phyloP scores from a whole-genome alignment of 2,329 filamentous ascomycete species.

The Cordyceps cateniannulata region DNA sequence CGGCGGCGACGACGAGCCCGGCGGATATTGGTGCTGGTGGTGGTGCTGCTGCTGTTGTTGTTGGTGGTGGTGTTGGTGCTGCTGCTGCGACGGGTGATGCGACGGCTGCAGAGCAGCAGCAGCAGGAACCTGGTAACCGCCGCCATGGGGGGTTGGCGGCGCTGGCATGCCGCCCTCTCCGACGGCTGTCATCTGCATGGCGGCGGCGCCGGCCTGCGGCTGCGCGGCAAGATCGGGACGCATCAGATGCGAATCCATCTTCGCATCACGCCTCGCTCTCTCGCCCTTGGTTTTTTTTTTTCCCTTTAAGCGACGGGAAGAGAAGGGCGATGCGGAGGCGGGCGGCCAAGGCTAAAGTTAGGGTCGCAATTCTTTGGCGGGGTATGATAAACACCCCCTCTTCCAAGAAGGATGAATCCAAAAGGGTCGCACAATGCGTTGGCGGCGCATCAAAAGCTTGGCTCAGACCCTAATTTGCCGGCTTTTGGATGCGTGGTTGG shows the following conservation, averaged over 20 bases:
- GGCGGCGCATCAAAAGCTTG: too few species aligned
- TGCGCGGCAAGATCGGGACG: not conserved
- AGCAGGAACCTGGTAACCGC: not conserved
- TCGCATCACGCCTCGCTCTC: too few species aligned
- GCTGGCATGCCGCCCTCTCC: not conserved
- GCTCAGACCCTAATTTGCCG: too few species aligned
- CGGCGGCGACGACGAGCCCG: not conserved
- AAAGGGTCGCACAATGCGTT: too few species aligned
- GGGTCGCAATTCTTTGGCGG: too few species aligned
- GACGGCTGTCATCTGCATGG: not conserved
- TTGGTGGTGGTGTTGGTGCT: not conserved
- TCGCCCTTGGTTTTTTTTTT: not conserved
- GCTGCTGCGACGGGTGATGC: not conserved
- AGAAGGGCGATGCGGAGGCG: not conserved
- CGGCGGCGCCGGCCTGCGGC: not conserved
- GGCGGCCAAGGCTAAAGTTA: too few species aligned
- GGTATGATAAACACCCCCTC: too few species aligned
- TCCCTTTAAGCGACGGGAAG: not conserved
- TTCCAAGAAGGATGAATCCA: too few species aligned
- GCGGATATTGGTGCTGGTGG: not conserved
- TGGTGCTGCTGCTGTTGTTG: not conserved
- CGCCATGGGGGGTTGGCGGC: not conserved
- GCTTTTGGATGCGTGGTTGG: too few species aligned
- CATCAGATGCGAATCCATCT: not conserved
- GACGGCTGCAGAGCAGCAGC: slow-evolving; percentile 1